phyloP scores from a whole-genome alignment of 768 basidiomycete genomes.

The Mycena rebaudengoi region DNA sequence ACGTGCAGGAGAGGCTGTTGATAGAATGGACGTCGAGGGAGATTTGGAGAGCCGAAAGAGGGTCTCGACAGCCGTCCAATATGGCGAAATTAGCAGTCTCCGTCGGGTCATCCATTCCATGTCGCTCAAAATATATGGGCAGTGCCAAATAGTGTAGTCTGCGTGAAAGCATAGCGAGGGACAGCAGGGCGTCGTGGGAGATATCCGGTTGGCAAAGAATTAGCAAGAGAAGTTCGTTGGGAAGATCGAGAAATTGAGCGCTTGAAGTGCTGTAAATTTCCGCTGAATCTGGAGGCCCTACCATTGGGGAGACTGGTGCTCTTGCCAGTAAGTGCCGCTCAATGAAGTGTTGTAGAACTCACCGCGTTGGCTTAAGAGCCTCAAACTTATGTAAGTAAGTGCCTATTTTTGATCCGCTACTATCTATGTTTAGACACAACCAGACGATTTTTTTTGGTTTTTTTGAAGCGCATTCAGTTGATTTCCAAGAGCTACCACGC shows the following conservation, averaged over 20 bases:
- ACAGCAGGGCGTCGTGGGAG: conserved; percentile 5
- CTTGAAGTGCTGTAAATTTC: too few species aligned
- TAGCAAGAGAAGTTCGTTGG: conserved; percentile 20
- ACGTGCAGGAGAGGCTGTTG: conserved; percentile 11
- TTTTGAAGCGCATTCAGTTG: too few species aligned
- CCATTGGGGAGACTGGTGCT: too few species aligned
- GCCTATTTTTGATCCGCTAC: too few species aligned
- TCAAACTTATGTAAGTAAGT: too few species aligned
- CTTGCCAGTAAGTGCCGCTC: too few species aligned
- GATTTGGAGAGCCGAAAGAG: conserved; percentile 20
- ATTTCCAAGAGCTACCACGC: too few species aligned
- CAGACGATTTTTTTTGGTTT: too few species aligned
- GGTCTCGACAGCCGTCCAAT: conserved; percentile 2
- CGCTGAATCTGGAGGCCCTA: too few species aligned
- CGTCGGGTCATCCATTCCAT: conserved; percentile 19
- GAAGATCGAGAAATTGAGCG: conserved; percentile 18
- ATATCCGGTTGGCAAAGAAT: conserved; percentile 17
- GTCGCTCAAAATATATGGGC: conserved; percentile 4
- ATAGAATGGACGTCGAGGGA: conserved; percentile 15
- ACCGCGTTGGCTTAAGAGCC: too few species aligned
- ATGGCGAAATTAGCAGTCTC: conserved; percentile 5
- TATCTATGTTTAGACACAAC: too few species aligned
- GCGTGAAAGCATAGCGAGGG: conserved; percentile 16
- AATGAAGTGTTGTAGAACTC: too few species aligned
- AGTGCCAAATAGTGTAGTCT: conserved; percentile 19